Evolutionary conservation across 331 rosid genomes (phyloP).

Genomic region (Erythrophleum ivorense): DNA sequence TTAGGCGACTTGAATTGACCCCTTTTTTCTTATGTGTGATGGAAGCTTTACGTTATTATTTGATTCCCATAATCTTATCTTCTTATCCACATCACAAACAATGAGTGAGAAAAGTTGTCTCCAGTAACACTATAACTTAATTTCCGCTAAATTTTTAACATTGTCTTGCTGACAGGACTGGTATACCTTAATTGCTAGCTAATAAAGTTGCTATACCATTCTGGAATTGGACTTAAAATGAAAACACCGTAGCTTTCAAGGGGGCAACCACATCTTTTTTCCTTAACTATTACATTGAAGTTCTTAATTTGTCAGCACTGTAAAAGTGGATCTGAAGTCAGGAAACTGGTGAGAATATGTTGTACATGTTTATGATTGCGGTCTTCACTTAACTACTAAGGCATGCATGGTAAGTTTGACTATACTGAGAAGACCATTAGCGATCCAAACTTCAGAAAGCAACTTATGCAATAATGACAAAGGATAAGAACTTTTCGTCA

Average conservation of each 20-base stretch:
- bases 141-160: conserved; percentile 5
- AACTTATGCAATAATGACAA: conserved; percentile 42
- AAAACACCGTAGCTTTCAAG: neutral
- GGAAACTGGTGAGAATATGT: conserved; percentile 10
- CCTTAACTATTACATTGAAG: neutral
- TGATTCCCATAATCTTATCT: conserved; percentile 41
- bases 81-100: conserved; percentile 35
- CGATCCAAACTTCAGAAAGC: conserved; percentile 31
- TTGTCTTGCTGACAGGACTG: neutral
- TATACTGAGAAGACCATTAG: neutral
- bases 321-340: neutral
- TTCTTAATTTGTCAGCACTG: neutral
- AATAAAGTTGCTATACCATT: conserved; percentile 7
- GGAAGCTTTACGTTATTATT: conserved; percentile 30
- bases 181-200: neutral
- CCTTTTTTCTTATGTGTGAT: conserved; percentile 39
- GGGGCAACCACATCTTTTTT: neutral
- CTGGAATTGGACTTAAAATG: neutral
- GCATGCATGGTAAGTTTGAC: neutral
- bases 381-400: conserved; percentile 24
- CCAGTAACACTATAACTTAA: neutral
- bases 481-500: conserved; percentile 29
- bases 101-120: neutral
- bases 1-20: conserved; percentile 54
- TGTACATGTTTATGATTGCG: neutral